Percentiles rank a stretch among this genome's conserved stretches.
phyloP scores from a whole-genome alignment of 805 yeast genomes.

The Metschnikowia corniflorae region DNA sequence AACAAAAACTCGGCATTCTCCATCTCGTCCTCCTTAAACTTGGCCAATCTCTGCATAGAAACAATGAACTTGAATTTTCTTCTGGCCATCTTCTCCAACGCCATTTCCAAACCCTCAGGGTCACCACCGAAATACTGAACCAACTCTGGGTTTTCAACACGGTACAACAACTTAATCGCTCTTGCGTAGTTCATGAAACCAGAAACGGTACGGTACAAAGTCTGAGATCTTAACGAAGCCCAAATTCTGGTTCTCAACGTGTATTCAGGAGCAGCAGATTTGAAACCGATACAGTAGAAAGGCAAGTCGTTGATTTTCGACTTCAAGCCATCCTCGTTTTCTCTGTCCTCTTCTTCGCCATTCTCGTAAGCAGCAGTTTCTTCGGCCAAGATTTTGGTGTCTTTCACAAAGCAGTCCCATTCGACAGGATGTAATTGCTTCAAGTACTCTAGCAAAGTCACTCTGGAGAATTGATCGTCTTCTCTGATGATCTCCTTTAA shows the following conservation, averaged over 20 bases:
- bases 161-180: conserved; percentile 43
- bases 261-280: conserved; percentile 47
- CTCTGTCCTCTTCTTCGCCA: conserved; percentile 42
- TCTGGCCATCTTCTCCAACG: conserved; percentile 70
- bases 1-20: conserved; percentile 57
- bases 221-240: conserved; percentile 47
- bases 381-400: conserved; percentile 51
- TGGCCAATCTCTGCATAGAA: conserved; percentile 59
- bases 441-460: conserved; percentile 52
- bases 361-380: conserved; percentile 75
- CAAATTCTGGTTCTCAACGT: conserved; percentile 45
- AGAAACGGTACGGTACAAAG: conserved; percentile 44
- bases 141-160: conserved; percentile 53
- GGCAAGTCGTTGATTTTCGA: conserved; percentile 65
- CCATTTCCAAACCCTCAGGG: conserved; percentile 94
- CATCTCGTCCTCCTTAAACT: conserved; percentile 53
- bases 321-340: conserved; percentile 63
- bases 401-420: conserved; percentile 56
- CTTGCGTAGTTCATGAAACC: conserved; percentile 48
- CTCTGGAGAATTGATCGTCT: conserved; percentile 58
- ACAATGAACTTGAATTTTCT: conserved; percentile 63
- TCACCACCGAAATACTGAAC: conserved; percentile 99
- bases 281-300: conserved; percentile 46
- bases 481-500: conserved; percentile 77
- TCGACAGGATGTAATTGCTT: conserved; percentile 54